Base-by-base conservation (phyloP, 371 early-diverging fungal species). In the Mucor plumbeus region DNA sequence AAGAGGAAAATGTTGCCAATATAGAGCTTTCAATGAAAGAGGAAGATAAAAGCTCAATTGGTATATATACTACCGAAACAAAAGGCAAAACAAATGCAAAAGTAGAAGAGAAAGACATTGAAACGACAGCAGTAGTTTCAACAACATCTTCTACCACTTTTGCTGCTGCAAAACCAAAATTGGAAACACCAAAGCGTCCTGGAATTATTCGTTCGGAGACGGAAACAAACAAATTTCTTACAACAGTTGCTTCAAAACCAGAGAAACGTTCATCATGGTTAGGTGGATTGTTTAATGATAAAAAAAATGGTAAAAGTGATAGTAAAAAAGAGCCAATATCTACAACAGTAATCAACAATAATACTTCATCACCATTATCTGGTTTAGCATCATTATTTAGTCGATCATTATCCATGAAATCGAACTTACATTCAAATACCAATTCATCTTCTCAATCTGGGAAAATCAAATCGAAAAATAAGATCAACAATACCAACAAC, bases 221-320 rank as follows among this genome's bases (percentile, higher is more conserved):
- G 9, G 66, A 61, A 47, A 48, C 19, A 43, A 47, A 19, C n/a
- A 43, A 10, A 10, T 39, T 31, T 5, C 36, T 43, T 4, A 35
- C 61, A 5, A 57, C 63, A 4, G 31, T 21, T 39, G 38, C 33
- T 5, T 19, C 48, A 11, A 59, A 17, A 17, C 53, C 61, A 0
- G 64, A 71, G 40, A 68, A 70, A 40, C 65, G 68, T 31, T 14
- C 67, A 4, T 77, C 78, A 0, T 80, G 80, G 80, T 44, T 75
- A 5, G 26, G 68, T 31, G 63, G 65, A 13, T 39, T 77, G 15
- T 70, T 80, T 43, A 44, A 57, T 17, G 59, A 65, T 36, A 71
- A 76, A 59, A 63, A 41, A 44, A 58, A 56, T 10, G 60, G 36
- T 13, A 17, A 43, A 39, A 39, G 1, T 34, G 43, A 31, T 43